Evolutionary conservation across 768 basidiomycete genomes (phyloP), one percentile per base, ranked within the genome.

Genomic region (Cyclocybe cylindracea): DNA sequence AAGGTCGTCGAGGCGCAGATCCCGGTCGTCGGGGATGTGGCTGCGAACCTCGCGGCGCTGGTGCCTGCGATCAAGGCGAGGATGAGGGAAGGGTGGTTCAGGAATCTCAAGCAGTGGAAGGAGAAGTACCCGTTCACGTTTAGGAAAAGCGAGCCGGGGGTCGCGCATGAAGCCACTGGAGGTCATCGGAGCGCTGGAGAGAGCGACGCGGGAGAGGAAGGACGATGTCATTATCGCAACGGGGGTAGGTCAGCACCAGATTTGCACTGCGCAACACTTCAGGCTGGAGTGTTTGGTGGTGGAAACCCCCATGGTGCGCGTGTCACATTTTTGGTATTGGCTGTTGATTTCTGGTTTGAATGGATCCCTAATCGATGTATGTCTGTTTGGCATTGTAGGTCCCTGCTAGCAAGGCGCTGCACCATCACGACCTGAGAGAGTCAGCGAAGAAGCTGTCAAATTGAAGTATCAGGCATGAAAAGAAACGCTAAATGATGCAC

Each of bases 241-340:
- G 11, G 97, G 97, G 60, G 97, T 99, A 16, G 97, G 97, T 6
- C 97, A 99, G 69, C 97, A 98, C 73, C 96, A 99, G 72, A 98
- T 98, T 97, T 98, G 94, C 94, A 95, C 96, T 2, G 92, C 91
- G 37, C 97, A 99, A 69, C 79, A 87, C 67, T 98, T 84, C 72
- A 79, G 95, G 52, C 98, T 99, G 78, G 97, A 99, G 72, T 96
- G 93, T 66, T 38, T 86, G 46, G 91, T 98, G 42, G 86, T 89
- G 71, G 80, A 76, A 64, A 83, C 83, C 80, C 91, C 92, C 7
- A 93, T 94, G 90, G 91, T 91, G 51, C 51, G 44, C 50, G 44
- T 13, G 46, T n/a, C 40, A 16, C 14, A 18, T 45, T 55, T 48
- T 36, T 44, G 36, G 32, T 46, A 46, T 35, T 46, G 49, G 36